A percentile compares a stretch with the other conserved stretches of the same genome.
phyloP scores from a whole-genome alignment of 306 rosid genomes.

The Mimosa pudica region DNA sequence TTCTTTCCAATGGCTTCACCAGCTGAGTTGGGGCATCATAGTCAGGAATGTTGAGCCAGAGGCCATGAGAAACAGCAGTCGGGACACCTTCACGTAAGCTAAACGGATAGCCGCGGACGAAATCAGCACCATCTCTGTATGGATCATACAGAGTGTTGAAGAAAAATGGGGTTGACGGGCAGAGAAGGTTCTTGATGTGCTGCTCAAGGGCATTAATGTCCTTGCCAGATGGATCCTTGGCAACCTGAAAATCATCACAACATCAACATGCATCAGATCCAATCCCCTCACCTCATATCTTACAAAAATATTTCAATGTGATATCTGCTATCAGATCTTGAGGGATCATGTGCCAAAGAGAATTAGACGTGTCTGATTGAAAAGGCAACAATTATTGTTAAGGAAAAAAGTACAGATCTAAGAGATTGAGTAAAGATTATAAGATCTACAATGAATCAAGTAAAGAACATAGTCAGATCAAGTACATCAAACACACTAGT shows the following conservation, averaged over 20 bases:
- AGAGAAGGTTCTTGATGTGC: conserved; percentile 68
- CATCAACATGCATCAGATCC: not conserved
- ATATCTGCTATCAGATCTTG: conserved; percentile 4
- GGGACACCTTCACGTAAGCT: conserved; percentile 71
- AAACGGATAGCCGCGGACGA: conserved; percentile 84
- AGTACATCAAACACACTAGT: not conserved
- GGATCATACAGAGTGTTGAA: conserved; percentile 81
- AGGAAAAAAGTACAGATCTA: not conserved
- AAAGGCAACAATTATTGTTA: not conserved
- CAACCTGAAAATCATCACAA: conserved; percentile 54
- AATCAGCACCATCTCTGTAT: conserved; percentile 68
- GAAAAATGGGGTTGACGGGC: conserved; percentile 73
- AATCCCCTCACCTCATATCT: not conserved
- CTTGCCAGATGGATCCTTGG: conserved; percentile 72
- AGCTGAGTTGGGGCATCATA: conserved; percentile 89
- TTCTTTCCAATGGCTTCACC: conserved; percentile 74
- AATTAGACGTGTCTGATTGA: not conserved
- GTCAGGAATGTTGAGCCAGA: conserved; percentile 82
- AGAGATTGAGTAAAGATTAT: not conserved
- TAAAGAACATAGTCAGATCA: not conserved
- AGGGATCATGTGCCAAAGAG: not conserved
- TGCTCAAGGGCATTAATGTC: conserved; percentile 77
- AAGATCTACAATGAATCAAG: not conserved
- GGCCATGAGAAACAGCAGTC: conserved; percentile 79
- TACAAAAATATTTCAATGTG: not conserved